Base-by-base conservation (phyloP, 2,329 filamentous ascomycete species). In the Fusarium clavum region DNA sequence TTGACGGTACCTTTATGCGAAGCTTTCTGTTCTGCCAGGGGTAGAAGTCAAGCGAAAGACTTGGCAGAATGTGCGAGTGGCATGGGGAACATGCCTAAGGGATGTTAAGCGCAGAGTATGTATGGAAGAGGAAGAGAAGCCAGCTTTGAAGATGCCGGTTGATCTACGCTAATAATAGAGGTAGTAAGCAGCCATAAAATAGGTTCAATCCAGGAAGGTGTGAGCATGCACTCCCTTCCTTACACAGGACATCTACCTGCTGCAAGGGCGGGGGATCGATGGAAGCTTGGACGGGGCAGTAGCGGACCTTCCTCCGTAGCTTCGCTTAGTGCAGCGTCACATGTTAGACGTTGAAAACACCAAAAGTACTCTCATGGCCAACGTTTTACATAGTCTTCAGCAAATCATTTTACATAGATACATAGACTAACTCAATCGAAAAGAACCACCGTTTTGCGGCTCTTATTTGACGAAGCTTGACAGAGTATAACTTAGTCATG, bases 281-380 rank as follows among this genome's bases (percentile, higher is more conserved):
- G 24, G n/a, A 53, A 53, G 34, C 49, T 53, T 43, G 24, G 49
- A 43, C 25, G 49, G 34, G 49, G 32, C 49, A 53, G 49, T 43
- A 40, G 34, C 32, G 60, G 44, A 59, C 47, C 48, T 59, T 64
- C 30, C 45, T 54, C 30, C 34, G 34, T 40, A 27, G 51, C 49
- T 43, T 53, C 24, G 68, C 57, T 68, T 71, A 69, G 68, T 65
- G 46, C 16, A 40, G 45, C 56, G 46, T 69, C 68, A 70, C 64
- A 70, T 71, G 67, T 49, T 55, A 60, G n/a, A 34, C 22, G 6
- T 51, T 34, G 30, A 34, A 34, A 25, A 8, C 16, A 22, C 27
- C 10, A 32, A 20, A 32, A 48, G n/a, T 32, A 32, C n/a, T 32
- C 46, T 30, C 13, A 22, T n/a, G 14, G 20, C 20, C 16, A 24